Conservation (phyloP, 805 yeast species). For the Zygoascus biomembranicola region DNA sequence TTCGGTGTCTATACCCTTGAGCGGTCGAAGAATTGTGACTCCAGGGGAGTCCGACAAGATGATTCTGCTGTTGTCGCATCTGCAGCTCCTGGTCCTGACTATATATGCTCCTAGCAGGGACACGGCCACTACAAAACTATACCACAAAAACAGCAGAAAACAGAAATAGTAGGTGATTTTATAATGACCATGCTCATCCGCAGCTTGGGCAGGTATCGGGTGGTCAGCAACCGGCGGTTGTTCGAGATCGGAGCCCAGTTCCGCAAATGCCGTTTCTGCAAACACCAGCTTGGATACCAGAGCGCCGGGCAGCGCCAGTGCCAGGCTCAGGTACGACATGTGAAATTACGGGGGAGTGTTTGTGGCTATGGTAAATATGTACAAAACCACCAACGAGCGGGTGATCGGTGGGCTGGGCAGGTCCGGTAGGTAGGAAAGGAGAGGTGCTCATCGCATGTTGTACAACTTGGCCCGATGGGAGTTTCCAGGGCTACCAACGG, state of each 20-base stretch:
- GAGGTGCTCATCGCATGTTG: too few species aligned
- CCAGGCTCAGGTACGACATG: background rate
- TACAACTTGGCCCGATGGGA: too few species aligned
- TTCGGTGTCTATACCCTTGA: slow-evolving; percentile 78
- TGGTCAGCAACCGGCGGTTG: background rate
- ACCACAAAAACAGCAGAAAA: slow-evolving; percentile 10
- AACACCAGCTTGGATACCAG: background rate
- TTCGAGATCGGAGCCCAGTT: background rate
- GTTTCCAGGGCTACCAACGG: too few species aligned
- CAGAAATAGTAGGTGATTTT: slow-evolving; percentile 3
- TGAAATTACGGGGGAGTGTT: background rate
- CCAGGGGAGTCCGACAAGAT: slow-evolving; percentile 29
- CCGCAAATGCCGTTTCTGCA: background rate
- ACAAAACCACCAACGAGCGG: background rate
- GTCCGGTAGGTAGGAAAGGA: too few species aligned
- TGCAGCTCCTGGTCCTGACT: background rate
- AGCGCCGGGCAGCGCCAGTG: background rate
- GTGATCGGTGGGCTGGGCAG: too few species aligned
- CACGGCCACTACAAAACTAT: slow-evolving; percentile 6
- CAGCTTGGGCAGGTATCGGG: background rate
- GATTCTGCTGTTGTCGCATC: background rate
- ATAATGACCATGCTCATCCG: background rate
- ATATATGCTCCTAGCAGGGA: slow-evolving; percentile 7
- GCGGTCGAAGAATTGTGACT: slow-evolving; percentile 73
- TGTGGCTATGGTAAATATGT: background rate